Percentiles rank a stretch among this genome's conserved stretches.
These are phyloP conservation scores for Cynara cardunculus DNA, from an alignment of 129 eudicot species.

Conservation along the genomic window DNA sequence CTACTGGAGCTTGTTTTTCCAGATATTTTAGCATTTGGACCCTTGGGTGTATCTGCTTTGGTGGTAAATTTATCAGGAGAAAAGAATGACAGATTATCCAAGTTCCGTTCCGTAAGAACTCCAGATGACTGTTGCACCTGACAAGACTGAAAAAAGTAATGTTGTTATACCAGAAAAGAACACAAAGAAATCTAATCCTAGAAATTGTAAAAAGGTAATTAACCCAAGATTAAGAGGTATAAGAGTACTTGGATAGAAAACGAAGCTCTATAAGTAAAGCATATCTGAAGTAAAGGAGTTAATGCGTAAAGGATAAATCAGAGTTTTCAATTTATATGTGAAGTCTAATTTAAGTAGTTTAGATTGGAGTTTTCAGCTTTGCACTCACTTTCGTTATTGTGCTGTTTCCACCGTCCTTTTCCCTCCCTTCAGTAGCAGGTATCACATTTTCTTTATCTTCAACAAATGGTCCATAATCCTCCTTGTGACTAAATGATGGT, in stretches of 20 bases:
- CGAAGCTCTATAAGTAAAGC: not conserved
- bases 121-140: constrained; percentile 47
- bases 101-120: constrained; percentile 47
- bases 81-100: constrained; percentile 44
- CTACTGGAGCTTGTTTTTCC: constrained; percentile 35
- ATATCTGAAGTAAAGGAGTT: not conserved
- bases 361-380: not conserved
- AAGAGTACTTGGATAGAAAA: not conserved
- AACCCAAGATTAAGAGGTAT: not conserved
- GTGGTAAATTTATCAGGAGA: constrained; percentile 59
- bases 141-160: constrained; percentile 9
- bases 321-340: not conserved
- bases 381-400: constrained; percentile 20
- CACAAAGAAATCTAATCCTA: not conserved
- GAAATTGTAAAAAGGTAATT: not conserved
- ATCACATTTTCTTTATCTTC: constrained; percentile 64
- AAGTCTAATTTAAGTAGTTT: not conserved
- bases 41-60: constrained; percentile 32
- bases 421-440: constrained; percentile 26
- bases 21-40: constrained; percentile 24
- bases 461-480: constrained; percentile 18
- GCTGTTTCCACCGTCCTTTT: constrained; percentile 26
- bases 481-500: constrained; percentile 29
- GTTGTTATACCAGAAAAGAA: not conserved
- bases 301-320: not conserved